Evolutionary conservation across 768 basidiomycete species (phyloP).

Genomic region (Daedalea quercina): DNA sequence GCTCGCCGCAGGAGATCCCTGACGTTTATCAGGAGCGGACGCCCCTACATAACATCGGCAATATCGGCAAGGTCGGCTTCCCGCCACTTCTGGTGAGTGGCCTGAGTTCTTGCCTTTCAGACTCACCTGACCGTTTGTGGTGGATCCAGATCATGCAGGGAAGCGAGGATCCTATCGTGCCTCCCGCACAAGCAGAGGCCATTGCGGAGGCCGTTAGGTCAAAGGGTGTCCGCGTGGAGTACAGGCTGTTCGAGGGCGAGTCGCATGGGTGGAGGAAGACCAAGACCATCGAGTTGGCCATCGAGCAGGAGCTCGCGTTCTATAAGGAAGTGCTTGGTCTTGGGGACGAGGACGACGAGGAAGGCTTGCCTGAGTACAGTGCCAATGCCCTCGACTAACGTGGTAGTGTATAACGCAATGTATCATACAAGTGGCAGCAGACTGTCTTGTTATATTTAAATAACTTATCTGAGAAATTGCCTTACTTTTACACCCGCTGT

Average conservation of each 20-base stretch:
- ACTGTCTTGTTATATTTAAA: too few species aligned
- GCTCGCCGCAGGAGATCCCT: slow-evolving; percentile 42
- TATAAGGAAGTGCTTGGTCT: slow-evolving; percentile 39
- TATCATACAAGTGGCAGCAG: too few species aligned
- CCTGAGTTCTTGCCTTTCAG: not conserved
- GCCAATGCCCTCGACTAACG: too few species aligned
- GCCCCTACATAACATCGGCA: slow-evolving; percentile 52
- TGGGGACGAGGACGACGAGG: not conserved
- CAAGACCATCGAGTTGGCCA: slow-evolving; percentile 44
- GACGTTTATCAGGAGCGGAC: slow-evolving; percentile 55
- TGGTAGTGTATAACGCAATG: too few species aligned
- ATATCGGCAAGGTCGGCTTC: slow-evolving; percentile 22
- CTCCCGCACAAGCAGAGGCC: slow-evolving; percentile 52
- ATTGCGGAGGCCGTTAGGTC: slow-evolving; percentile 49
- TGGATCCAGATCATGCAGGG: slow-evolving; percentile 57
- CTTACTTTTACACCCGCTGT: too few species aligned
- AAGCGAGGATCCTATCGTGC: slow-evolving; percentile 54
- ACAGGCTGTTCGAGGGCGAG: slow-evolving; percentile 56
- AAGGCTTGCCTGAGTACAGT: too few species aligned
- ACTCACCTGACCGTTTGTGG: not conserved
- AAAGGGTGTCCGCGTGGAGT: slow-evolving; percentile 47
- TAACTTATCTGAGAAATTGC: too few species aligned
- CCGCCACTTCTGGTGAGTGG: not conserved
- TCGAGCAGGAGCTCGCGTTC: slow-evolving; percentile 47
- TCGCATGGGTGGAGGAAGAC: slow-evolving; percentile 58